Conservation (phyloP, 257 asterid species). For the Solanum appendiculatum region DNA sequence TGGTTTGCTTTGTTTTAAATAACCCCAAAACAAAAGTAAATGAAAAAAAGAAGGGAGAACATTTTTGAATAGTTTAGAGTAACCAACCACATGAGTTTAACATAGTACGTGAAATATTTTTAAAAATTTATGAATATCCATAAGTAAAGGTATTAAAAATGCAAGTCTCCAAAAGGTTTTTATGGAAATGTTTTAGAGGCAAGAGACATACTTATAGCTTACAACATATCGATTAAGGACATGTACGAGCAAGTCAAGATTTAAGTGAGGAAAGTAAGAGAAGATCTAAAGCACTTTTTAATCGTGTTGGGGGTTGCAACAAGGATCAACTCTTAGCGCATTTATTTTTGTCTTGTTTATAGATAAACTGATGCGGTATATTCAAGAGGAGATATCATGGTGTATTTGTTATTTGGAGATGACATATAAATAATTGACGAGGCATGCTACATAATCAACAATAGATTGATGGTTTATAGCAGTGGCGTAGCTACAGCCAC, state of each 20-base stretch:
- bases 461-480: too few species aligned
- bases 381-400: background rate
- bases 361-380: accelerated
- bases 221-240: background rate
- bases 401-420: background rate
- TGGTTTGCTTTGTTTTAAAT: too few species aligned
- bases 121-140: too few species aligned
- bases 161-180: too few species aligned
- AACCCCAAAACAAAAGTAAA: background rate
- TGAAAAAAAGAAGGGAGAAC: background rate
- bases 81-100: background rate
- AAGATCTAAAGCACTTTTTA: background rate
- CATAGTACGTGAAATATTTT: too few species aligned
- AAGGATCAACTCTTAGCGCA: background rate
- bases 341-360: background rate
- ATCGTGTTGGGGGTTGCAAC: background rate
- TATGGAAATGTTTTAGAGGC: background rate
- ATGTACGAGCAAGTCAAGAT: background rate
- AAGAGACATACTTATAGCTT: background rate
- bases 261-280: background rate
- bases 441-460: too few species aligned
- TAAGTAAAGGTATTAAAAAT: too few species aligned
- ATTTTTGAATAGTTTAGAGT: background rate
- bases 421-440: background rate
- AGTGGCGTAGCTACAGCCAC: too few species aligned